Conservation (phyloP, 2,329 filamentous ascomycete genomes). For the Penicillium sp. region DNA sequence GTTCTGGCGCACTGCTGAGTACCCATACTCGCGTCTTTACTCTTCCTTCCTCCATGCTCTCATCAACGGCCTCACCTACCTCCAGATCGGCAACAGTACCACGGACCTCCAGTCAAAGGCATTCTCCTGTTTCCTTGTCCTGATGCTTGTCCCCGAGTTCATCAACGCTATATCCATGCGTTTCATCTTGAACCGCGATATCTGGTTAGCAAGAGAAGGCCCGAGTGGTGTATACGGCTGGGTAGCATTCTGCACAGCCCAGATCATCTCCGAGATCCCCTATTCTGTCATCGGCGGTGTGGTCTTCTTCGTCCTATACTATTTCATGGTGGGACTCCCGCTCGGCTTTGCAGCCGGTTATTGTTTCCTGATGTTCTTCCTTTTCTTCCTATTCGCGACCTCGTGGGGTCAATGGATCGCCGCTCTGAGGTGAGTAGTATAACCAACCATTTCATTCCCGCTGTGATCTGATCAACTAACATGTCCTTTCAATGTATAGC, state of each 20-base stretch:
- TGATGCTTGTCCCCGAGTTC: constrained; percentile 63
- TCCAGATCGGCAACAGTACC: constrained; percentile 60
- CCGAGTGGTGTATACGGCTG: constrained; percentile 69
- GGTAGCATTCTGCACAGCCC: constrained; percentile 66
- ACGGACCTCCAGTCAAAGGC: constrained; percentile 67
- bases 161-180: constrained; percentile 69
- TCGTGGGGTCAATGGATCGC: constrained; percentile 78
- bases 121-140: constrained; percentile 64
- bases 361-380: constrained; percentile 67
- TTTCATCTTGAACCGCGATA: constrained; percentile 65
- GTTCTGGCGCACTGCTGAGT: constrained; percentile 70
- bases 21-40: constrained; percentile 71
- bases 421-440: constrained; percentile 56
- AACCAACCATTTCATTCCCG: not conserved
- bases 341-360: constrained; percentile 64
- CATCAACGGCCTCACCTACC: constrained; percentile 73
- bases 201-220: constrained; percentile 67
- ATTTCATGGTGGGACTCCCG: constrained; percentile 67
- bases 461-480: not conserved
- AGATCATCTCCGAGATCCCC: constrained; percentile 67
- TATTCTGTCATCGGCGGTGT: constrained; percentile 58
- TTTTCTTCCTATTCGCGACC: constrained; percentile 69
- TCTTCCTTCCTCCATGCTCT: constrained; percentile 63
- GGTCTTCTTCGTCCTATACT: constrained; percentile 69
- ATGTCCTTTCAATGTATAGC: constrained; percentile 11